Evolutionary conservation across 1,284 basidiomycete genomes (phyloP), one percentile per base, ranked within the genome.

Genomic region (Leccinum holopus): DNA sequence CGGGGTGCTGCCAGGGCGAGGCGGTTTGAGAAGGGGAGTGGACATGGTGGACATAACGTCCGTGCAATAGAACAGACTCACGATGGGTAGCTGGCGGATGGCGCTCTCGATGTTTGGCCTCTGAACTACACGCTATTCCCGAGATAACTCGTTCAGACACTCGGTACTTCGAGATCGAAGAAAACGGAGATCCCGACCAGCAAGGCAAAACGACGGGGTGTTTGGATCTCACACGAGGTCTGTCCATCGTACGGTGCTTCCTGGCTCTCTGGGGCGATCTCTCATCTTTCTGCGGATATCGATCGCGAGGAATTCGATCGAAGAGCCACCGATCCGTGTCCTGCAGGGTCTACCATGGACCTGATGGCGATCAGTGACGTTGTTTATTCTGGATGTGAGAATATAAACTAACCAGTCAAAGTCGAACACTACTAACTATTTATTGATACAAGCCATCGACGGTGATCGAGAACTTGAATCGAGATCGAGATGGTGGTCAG

Each of bases 321-420:
- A 98, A 92, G 61, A 98, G 84, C 87, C 93, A 99, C 78, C 96
- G 85, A 78, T 99, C 97, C 3, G 95, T 92, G 79, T 99, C 97
- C 79, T 98, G 95, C n/a, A n/a, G n/a, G n/a, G 79, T 99, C 97
- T 61, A 90, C 90, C 77, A 91, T 82, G 55, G 92, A 92, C 91
- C 91, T 92, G 21, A 14, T 63, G 51, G 12, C 5, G 25, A 5
- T 55, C 21, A 39, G 51, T 9, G 47, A 7, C 25, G 8, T 52
- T 25, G 16, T 25, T 28, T 33, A 37, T 11, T 18, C 16, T 18
- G 18, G 11, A 16, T 18, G 5, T 16, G 11, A 30, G 10, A 25
- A 30, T 39, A 74, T 52, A 53, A 32, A 77, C 81, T 65, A 73
- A 93, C 96, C 96, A 98, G 84, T 99, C 97, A 79, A 98, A 98